Base-by-base conservation (phyloP, 1,284 basidiomycete species). In the Kwoniella shivajii region DNA sequence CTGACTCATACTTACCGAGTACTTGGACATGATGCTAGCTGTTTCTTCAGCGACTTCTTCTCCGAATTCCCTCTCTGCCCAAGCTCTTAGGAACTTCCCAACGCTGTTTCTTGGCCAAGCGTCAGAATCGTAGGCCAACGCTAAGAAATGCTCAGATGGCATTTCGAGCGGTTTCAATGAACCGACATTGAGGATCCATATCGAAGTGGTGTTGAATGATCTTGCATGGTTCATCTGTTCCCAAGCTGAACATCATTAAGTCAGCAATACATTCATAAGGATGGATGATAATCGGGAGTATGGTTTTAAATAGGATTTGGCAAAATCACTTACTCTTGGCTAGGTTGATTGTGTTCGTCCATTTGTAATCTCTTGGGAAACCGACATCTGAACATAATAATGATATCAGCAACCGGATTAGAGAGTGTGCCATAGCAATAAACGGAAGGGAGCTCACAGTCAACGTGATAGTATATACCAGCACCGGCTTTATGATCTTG, bases 401-500 rank as follows among this genome's bases (percentile, higher is more conserved):
- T 16, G 18, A 16, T n/a, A 6, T 44, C 22, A 44, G 42, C 14
- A 16, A 37, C n/a, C 34, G n/a, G 33, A 9, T 9, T 36, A 10
- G 33, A 36, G 10, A 36, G n/a, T 10, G 10, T 36, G 33, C 33
- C n/a, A 36, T 9, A 36, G n/a, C n/a, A n/a, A 22, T 16, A 18
- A 18, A 0, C 10, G 20, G 4, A 33, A 13, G 18, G 4, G 9
- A 39, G 47, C 65, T 63, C 31, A 65, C 64, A 69, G 27, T 69
- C 67, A 63, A 85, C 84, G 66, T 87, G 86, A 68, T 87, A 88
- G 69, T 88, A 88, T 2, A 88, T 59, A 39, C 83, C 84, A 33
- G 85, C 86, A 44, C 86, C 87, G 0, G 82, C 81, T 43, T 86
- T 78, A 63, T 84, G 83, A 7, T 82, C 80, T 65, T 86, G 84